These are phyloP conservation scores for Penicillium arizonense DNA, from an alignment of 495 filamentous ascomycete species.

Conservation along the genomic window DNA sequence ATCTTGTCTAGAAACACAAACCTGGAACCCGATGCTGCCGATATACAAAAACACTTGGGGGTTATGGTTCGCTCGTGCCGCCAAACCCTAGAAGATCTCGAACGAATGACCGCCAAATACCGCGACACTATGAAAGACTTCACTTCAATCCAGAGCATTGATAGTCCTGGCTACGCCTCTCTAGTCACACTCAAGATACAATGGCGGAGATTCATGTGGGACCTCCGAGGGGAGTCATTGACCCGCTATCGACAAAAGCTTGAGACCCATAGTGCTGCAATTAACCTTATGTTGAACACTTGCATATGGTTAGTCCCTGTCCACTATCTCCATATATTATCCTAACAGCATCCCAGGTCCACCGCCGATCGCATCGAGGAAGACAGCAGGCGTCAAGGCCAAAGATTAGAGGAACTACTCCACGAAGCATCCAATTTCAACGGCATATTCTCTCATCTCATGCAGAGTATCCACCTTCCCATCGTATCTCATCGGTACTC, in stretches of 20 bases:
- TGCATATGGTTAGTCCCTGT: background rate
- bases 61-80: slow-evolving; percentile 5
- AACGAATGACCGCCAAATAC: slow-evolving; percentile 3
- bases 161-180: too few relatives aligned
- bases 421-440: background rate
- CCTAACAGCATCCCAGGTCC: background rate
- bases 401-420: background rate
- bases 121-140: background rate
- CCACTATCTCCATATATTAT: background rate
- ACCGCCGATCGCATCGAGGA: background rate
- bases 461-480: background rate
- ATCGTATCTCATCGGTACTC: too few relatives aligned
- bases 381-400: background rate
- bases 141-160: too few relatives aligned
- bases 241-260: slow-evolving; percentile 8
- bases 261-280: slow-evolving; percentile 2
- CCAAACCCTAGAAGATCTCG: slow-evolving; percentile 1
- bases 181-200: background rate
- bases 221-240: slow-evolving; percentile 1
- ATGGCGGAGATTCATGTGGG: slow-evolving; percentile 6
- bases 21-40: background rate
- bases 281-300: background rate
- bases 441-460: background rate
- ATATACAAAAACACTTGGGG: background rate
- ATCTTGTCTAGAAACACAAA: background rate